These are phyloP conservation scores for Aureobasidium namibiae DNA, from an alignment of 2,329 filamentous ascomycete genomes.

Conservation along the genomic window DNA sequence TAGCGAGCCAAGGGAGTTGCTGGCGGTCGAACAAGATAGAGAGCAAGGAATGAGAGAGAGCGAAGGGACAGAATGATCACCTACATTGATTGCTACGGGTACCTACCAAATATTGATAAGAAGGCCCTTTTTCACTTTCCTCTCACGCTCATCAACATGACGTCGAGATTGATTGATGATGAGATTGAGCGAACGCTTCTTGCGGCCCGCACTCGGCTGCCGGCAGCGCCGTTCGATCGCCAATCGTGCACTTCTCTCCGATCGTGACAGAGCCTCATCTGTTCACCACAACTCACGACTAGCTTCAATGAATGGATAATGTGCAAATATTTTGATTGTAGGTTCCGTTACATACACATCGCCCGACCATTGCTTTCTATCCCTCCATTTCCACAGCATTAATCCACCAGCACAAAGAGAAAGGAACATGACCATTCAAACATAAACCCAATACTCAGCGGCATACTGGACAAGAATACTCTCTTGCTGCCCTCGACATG, in stretches of 20 bases:
- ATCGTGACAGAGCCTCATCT: not conserved
- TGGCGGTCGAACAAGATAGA: not conserved
- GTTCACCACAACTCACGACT: not conserved
- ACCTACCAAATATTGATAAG: not conserved
- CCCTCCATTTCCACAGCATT: not conserved
- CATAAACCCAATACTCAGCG: conserved; percentile 64
- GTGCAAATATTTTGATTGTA: not conserved
- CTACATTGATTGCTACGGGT: not conserved
- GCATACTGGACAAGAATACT: conserved; percentile 71
- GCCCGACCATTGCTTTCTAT: not conserved
- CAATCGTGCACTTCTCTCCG: not conserved
- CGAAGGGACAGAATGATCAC: not conserved
- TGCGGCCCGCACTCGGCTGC: not conserved
- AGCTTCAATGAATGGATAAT: not conserved
- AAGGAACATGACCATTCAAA: not conserved
- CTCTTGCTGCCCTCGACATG: conserved; percentile 57
- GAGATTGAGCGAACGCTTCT: not conserved
- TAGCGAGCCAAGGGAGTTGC: not conserved
- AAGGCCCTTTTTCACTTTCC: not conserved
- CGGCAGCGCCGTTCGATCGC: conserved; percentile 1
- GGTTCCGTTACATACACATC: not conserved
- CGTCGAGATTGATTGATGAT: not conserved
- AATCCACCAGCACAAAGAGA: not conserved
- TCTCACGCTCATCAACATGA: not conserved
- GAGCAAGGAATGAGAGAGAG: not conserved